Percentiles rank a stretch among this genome's conserved stretches.
Evolutionary conservation across 306 rosid species (phyloP).

Genomic region (Rosa chinensis): DNA sequence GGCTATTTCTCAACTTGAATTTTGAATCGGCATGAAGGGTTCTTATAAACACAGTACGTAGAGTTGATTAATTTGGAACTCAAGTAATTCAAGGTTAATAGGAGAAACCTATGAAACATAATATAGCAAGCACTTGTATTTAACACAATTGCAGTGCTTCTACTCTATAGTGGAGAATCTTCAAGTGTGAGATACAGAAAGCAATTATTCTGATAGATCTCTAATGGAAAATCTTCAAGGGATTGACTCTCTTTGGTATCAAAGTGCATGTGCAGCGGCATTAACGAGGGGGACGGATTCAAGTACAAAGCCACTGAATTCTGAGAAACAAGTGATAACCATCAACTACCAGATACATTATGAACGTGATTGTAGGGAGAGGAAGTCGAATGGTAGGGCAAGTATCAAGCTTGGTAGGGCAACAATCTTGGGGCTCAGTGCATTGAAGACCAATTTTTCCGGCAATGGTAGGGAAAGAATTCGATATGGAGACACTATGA

Average conservation of each 20-base stretch:
- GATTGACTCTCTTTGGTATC: conserved; percentile 1
- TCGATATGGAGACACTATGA: not conserved
- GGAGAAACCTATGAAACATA: no score
- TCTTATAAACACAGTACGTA: no score
- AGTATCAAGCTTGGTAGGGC: not conserved
- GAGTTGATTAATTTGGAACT: not conserved
- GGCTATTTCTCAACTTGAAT: no score
- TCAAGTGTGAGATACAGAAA: not conserved
- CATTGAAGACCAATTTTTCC: not conserved
- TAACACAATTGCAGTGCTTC: not conserved
- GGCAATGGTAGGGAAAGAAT: not conserved
- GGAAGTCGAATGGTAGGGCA: not conserved
- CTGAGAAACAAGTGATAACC: not conserved
- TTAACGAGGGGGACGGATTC: not conserved
- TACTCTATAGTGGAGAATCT: not conserved
- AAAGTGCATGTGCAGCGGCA: not conserved
- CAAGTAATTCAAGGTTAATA: not conserved
- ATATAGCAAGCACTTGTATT: no score
- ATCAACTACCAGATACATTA: not conserved
- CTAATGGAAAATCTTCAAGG: not conserved
- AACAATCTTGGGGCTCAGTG: not conserved
- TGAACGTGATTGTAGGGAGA: not conserved
- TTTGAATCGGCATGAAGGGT: no score
- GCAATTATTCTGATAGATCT: not conserved
- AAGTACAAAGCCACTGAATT: not conserved